Evolutionary conservation across 306 rosid genomes (phyloP).

Genomic region (Quercus cerris): DNA sequence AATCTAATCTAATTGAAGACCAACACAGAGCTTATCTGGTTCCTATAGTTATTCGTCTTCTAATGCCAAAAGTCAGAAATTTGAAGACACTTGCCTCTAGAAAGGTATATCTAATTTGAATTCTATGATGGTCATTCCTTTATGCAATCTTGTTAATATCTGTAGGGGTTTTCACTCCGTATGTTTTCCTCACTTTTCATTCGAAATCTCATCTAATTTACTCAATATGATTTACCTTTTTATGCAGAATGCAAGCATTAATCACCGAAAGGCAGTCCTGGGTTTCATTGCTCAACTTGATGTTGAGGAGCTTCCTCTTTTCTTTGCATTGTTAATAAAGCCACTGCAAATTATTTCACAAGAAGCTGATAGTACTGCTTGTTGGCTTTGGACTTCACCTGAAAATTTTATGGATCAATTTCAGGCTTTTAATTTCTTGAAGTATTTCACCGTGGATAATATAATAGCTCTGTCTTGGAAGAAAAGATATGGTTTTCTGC

Average conservation of each 20-base stretch:
- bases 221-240: constrained; percentile 5
- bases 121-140: background rate
- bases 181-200: background rate
- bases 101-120: constrained; percentile 48
- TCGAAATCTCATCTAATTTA: constrained; percentile 12
- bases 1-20: constrained; percentile 59
- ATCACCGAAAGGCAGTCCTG: constrained; percentile 83
- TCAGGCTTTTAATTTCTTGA: constrained; percentile 47
- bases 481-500: constrained; percentile 80
- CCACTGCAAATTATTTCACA: constrained; percentile 60
- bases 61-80: constrained; percentile 88
- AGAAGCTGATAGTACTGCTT: constrained; percentile 52
- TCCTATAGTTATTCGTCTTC: constrained; percentile 71
- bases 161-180: background rate
- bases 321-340: constrained; percentile 73
- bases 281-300: constrained; percentile 79
- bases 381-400: constrained; percentile 61
- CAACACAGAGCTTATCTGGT: constrained; percentile 65
- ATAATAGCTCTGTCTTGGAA: constrained; percentile 66
- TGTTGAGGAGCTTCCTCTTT: constrained; percentile 75
- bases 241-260: constrained; percentile 72
- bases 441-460: constrained; percentile 60
- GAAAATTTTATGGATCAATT: constrained; percentile 40
- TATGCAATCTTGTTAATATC: background rate
- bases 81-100: constrained; percentile 79